Conservation (phyloP, 306 rosid species). For the Prunus mongolica region DNA sequence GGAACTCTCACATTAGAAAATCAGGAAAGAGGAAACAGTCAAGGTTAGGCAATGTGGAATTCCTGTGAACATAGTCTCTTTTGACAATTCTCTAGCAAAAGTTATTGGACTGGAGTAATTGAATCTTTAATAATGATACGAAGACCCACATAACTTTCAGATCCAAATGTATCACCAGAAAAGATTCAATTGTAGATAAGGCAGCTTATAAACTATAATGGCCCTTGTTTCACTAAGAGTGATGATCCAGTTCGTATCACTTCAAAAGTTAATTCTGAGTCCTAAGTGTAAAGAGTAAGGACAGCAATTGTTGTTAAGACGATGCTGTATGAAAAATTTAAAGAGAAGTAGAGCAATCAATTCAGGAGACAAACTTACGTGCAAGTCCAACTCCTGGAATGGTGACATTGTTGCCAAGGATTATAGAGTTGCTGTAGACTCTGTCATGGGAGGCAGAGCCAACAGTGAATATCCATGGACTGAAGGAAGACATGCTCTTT, state of each 20-base stretch:
- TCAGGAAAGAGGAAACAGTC: background rate
- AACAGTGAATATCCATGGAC: conserved; percentile 94
- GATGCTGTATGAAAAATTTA: background rate
- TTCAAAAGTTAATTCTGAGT: background rate
- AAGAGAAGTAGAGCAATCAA: conserved; percentile 2
- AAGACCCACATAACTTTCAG: no score
- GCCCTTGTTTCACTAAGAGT: background rate
- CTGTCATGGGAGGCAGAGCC: conserved; percentile 95
- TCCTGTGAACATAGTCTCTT: background rate
- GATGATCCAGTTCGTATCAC: background rate
- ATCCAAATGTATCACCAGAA: background rate
- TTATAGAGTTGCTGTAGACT: conserved; percentile 67
- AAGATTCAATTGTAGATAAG: background rate
- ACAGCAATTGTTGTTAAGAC: background rate
- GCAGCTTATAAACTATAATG: background rate
- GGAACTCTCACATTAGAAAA: no score
- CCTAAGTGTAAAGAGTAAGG: background rate
- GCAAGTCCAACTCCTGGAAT: conserved; percentile 89
- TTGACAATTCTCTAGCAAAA: background rate
- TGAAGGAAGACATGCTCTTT: conserved; percentile 87
- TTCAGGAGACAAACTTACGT: conserved; percentile 46
- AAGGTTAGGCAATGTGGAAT: background rate
- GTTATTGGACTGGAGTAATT: background rate
- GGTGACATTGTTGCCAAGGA: conserved; percentile 81
- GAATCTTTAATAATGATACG: no score